Evolutionary conservation across 352 stramenopile species (phyloP).

Genomic region (Phytophthora crassamura): DNA sequence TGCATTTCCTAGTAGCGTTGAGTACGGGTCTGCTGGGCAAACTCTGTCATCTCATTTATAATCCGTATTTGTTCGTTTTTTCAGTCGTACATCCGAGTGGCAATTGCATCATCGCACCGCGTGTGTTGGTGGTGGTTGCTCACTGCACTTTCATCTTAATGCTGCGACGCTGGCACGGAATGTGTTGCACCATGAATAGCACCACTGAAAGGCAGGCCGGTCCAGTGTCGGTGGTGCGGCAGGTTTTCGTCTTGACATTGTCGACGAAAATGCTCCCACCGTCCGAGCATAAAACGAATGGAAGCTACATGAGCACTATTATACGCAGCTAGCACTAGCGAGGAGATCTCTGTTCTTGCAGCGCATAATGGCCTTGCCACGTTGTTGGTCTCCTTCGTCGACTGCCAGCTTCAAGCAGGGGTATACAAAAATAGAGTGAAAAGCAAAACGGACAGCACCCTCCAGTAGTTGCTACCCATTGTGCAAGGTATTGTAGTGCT

Average conservation of each 20-base stretch:
- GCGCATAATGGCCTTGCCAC: too few species aligned
- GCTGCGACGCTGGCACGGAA: too few species aligned
- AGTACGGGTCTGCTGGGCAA: neutral
- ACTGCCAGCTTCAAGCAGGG: slow-evolving; percentile 12
- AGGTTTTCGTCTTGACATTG: neutral
- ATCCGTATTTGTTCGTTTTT: slow-evolving; percentile 6
- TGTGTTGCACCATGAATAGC: slow-evolving; percentile 3
- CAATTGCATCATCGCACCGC: neutral
- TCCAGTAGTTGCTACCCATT: slow-evolving; percentile 15
- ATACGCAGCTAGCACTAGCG: too few species aligned
- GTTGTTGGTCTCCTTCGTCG: too few species aligned
- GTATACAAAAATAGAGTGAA: slow-evolving; percentile 28
- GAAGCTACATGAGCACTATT: too few species aligned
- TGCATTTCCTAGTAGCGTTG: slow-evolving; percentile 22
- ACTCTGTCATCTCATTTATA: slow-evolving; percentile 26
- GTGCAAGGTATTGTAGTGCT: slow-evolving; percentile 11
- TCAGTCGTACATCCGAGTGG: too few species aligned
- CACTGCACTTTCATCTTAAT: neutral
- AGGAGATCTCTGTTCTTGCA: too few species aligned
- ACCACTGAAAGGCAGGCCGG: neutral
- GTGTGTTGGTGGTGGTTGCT: too few species aligned
- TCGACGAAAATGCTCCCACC: neutral
- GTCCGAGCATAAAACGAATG: too few species aligned
- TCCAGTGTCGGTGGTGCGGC: too few species aligned
- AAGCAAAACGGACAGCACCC: slow-evolving; percentile 7